Conservation (phyloP, 345 rosid species). For the Triadica sebifera region DNA sequence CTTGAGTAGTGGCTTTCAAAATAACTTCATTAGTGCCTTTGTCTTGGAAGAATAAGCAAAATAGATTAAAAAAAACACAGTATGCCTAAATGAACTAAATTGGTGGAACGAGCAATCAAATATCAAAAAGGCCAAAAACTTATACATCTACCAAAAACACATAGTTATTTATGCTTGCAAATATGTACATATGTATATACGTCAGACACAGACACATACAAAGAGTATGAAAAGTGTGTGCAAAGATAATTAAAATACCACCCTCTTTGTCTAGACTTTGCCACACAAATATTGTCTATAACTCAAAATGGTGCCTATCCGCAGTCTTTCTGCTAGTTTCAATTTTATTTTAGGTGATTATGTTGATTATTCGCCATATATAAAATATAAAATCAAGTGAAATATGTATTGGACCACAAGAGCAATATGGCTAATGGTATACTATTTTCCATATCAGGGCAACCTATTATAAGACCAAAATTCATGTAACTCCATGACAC, state of each 20-base stretch:
- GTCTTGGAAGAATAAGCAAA: conserved; percentile 28
- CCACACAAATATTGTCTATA: too few relatives aligned
- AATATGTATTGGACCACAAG: too few relatives aligned
- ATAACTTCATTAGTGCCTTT: conserved; percentile 42
- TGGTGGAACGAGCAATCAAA: not conserved
- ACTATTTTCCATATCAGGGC: too few relatives aligned
- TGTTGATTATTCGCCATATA: too few relatives aligned
- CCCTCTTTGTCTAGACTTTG: too few relatives aligned
- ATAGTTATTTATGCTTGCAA: not conserved
- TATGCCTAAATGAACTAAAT: not conserved
- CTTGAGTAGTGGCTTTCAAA: conserved; percentile 52
- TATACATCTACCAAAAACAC: not conserved
- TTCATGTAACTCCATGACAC: too few relatives aligned
- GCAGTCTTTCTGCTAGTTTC: too few relatives aligned
- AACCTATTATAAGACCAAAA: too few relatives aligned
- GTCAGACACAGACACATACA: not conserved
- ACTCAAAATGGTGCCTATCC: too few relatives aligned
- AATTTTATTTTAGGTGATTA: too few relatives aligned
- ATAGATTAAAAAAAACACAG: not conserved
- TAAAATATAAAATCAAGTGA: too few relatives aligned
- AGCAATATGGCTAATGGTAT: too few relatives aligned
- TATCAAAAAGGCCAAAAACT: not conserved
- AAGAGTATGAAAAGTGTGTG: not conserved
- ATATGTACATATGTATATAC: not conserved
- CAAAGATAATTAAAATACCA: not conserved